phyloP scores from a whole-genome alignment of 768 basidiomycete genomes.

The Mycena haematopus region DNA sequence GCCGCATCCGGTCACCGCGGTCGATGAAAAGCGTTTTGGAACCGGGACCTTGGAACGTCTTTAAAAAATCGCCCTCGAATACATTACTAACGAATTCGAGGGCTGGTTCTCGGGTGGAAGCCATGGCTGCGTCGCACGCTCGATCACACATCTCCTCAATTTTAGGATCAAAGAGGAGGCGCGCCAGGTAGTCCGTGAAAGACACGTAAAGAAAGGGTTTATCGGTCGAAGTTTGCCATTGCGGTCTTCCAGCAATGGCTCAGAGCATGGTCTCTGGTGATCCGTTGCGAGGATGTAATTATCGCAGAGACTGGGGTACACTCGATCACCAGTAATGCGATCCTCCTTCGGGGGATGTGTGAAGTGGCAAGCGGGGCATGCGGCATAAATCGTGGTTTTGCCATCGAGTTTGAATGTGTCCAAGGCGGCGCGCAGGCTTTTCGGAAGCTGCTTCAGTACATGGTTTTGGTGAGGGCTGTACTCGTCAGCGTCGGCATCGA shows the following conservation, averaged over 20 bases:
- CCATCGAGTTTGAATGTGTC: slow-evolving; percentile 23
- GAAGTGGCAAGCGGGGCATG: slow-evolving; percentile 28
- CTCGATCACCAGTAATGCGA: slow-evolving; percentile 3
- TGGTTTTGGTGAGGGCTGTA: slow-evolving; percentile 3
- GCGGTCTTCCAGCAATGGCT: not conserved
- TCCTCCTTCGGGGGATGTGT: slow-evolving; percentile 22
- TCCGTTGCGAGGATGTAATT: slow-evolving; percentile 4
- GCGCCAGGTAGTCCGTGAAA: slow-evolving; percentile 31
- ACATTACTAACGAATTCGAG: slow-evolving; percentile 16
- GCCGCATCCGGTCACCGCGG: slow-evolving; percentile 17
- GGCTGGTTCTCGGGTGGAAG: not conserved
- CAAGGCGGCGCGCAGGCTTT: slow-evolving; percentile 22
- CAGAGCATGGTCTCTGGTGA: not conserved
- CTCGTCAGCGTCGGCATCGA: not conserved
- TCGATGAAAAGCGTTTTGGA: slow-evolving; percentile 29
- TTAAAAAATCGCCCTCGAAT: slow-evolving; percentile 34
- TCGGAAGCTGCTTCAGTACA: slow-evolving; percentile 28
- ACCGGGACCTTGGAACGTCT: slow-evolving; percentile 33
- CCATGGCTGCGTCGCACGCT: slow-evolving; percentile 24
- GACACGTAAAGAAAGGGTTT: slow-evolving; percentile 24
- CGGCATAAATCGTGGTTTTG: slow-evolving; percentile 26
- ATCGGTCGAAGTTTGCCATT: slow-evolving; percentile 20
- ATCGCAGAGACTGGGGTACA: slow-evolving; percentile 17
- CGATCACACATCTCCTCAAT: slow-evolving; percentile 22
- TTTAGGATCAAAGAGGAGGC: slow-evolving; percentile 20